These are phyloP conservation scores for Colletotrichum lindemuthianum DNA, from an alignment of 2,329 filamentous ascomycete genomes.

Conservation along the genomic window DNA sequence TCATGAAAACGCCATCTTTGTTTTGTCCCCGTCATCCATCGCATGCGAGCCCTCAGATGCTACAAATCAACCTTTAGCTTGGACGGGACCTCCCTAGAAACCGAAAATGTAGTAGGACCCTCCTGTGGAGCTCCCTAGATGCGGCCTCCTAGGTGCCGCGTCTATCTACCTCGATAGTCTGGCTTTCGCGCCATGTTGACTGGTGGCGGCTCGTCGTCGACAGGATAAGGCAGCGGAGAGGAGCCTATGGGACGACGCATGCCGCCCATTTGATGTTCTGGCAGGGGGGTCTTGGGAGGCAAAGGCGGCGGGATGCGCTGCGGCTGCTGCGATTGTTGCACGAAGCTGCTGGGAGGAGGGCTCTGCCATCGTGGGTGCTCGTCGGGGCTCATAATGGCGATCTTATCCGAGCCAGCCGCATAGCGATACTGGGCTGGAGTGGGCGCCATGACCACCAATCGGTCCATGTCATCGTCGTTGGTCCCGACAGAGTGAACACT, in stretches of 20 bases:
- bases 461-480: slow-evolving; percentile 58
- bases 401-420: slow-evolving; percentile 73
- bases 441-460: slow-evolving; percentile 65
- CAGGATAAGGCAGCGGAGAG: slow-evolving; percentile 76
- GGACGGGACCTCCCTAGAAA: no score
- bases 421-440: slow-evolving; percentile 68
- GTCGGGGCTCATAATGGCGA: slow-evolving; percentile 69
- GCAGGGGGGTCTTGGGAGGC: slow-evolving; percentile 81
- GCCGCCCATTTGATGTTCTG: slow-evolving; percentile 54
- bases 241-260: slow-evolving; percentile 45
- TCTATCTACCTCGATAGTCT: slow-evolving; percentile 67
- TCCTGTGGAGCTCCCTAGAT: no score
- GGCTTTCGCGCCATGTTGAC: slow-evolving; percentile 91
- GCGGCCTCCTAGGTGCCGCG: background rate
- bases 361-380: slow-evolving; percentile 61
- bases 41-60: no score
- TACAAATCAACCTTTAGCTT: no score
- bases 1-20: no score
- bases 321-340: slow-evolving; percentile 42
- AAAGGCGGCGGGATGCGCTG: slow-evolving; percentile 69
- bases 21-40: no score
- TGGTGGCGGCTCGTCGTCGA: slow-evolving; percentile 80
- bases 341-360: slow-evolving; percentile 35
- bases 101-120: background rate
- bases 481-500: slow-evolving; percentile 40